Evolutionary conservation across 192 early-diverging fungal species (phyloP).

Genomic region (Umbelopsis isabellina): DNA sequence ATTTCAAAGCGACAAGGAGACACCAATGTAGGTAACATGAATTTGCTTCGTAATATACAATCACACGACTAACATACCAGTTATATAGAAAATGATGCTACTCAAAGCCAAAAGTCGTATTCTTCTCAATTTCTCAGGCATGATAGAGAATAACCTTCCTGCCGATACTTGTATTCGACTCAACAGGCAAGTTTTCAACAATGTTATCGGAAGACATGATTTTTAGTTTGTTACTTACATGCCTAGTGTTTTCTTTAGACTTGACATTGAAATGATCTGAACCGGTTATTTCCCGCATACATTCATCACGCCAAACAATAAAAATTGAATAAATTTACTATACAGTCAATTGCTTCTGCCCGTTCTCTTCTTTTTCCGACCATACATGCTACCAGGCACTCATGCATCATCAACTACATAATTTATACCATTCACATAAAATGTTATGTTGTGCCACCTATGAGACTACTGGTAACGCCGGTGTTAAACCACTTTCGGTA

Average conservation of each 20-base stretch:
- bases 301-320: no score
- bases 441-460: no score
- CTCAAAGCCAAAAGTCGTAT: neutral
- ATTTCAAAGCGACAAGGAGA: neutral
- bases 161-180: slow-evolving; percentile 8
- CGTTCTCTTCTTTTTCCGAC: no score
- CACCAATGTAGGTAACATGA: neutral
- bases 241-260: neutral
- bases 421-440: no score
- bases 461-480: no score
- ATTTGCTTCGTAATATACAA: neutral
- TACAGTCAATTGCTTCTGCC: no score
- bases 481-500: no score
- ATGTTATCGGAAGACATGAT: no score
- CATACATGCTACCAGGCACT: no score
- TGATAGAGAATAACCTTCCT: neutral
- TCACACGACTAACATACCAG: neutral
- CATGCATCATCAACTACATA: no score
- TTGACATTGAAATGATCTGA: slow-evolving; percentile 17
- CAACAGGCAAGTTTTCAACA: neutral
- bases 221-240: neutral
- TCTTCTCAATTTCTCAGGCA: slow-evolving; percentile 1
- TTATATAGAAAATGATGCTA: neutral
- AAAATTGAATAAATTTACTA: no score
- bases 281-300: no score